These are phyloP conservation scores for Fusarium liriodendri DNA, from an alignment of 2,329 filamentous ascomycete species.

Conservation along the genomic window DNA sequence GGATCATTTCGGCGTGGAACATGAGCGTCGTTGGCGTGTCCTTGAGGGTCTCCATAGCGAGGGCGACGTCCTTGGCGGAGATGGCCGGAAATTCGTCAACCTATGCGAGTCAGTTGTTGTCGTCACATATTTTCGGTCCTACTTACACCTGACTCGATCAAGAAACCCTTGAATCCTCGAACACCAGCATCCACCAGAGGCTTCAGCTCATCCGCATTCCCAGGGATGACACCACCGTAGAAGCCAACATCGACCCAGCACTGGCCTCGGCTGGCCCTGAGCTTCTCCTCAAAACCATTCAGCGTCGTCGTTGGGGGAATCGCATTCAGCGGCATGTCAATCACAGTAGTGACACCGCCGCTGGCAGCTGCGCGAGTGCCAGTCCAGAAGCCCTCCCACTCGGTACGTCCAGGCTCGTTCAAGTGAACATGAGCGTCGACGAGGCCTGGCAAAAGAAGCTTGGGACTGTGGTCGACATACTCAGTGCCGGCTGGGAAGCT, in stretches of 20 bases:
- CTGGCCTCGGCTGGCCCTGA: slow-evolving; percentile 83
- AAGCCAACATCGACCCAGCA: slow-evolving; percentile 99
- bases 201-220: slow-evolving; percentile 83
- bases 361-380: slow-evolving; percentile 94
- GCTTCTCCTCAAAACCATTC: slow-evolving; percentile 83
- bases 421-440: slow-evolving; percentile 98
- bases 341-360: slow-evolving; percentile 93
- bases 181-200: slow-evolving; percentile 87
- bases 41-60: slow-evolving; percentile 84
- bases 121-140: not conserved
- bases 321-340: slow-evolving; percentile 98
- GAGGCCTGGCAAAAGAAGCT: slow-evolving; percentile 87
- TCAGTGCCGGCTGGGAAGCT: slow-evolving; percentile 78
- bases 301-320: slow-evolving; percentile 96
- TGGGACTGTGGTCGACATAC: slow-evolving; percentile 87
- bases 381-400: slow-evolving; percentile 98
- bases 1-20: slow-evolving; percentile 99
- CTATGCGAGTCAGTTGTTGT: slow-evolving; percentile 55
- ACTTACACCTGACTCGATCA: slow-evolving; percentile 95
- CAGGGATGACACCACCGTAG: slow-evolving; percentile 94
- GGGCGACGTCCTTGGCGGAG: slow-evolving; percentile 79
- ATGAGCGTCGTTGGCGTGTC: slow-evolving; percentile 90
- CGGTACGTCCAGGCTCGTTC: slow-evolving; percentile 94
- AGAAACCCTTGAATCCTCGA: slow-evolving; percentile 95
- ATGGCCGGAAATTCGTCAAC: slow-evolving; percentile 96